Evolutionary conservation across 148 eudicot genomes (phyloP).

Genomic region (Camellia lanceoleosa): DNA sequence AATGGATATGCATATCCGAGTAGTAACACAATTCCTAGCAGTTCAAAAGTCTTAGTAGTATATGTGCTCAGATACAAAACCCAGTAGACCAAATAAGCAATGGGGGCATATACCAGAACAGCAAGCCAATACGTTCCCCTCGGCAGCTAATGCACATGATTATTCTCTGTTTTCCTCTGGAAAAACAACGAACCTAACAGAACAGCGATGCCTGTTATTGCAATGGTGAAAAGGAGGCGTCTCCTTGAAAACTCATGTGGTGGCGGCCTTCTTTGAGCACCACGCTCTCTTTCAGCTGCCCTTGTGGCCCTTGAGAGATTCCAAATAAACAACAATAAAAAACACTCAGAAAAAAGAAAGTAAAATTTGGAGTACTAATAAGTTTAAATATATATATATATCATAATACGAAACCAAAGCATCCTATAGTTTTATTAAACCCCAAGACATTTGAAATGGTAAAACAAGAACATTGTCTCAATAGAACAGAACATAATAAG

Average conservation of each 20-base stretch:
- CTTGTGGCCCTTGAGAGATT: constrained; percentile 35
- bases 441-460: background rate
- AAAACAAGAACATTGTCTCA: background rate
- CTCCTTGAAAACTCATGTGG: constrained; percentile 42
- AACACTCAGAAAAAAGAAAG: background rate
- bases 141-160: constrained; percentile 29
- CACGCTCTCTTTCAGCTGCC: constrained; percentile 49
- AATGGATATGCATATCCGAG: background rate
- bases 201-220: constrained; percentile 82
- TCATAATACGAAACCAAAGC: background rate
- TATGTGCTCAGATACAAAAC: constrained; percentile 1
- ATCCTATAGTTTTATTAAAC: background rate
- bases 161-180: constrained; percentile 61
- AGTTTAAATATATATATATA: background rate
- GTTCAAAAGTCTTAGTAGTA: background rate
- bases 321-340: background rate
- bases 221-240: constrained; percentile 68
- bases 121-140: background rate
- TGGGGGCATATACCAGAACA: background rate
- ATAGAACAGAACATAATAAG: background rate
- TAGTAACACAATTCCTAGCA: background rate
- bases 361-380: background rate
- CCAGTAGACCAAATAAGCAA: background rate
- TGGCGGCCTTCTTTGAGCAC: constrained; percentile 47
- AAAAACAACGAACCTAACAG: constrained; percentile 73